Evolutionary conservation across 2,329 filamentous ascomycete genomes (phyloP), one percentile per base, ranked within the genome.

Genomic region (Mariannaea sp.): DNA sequence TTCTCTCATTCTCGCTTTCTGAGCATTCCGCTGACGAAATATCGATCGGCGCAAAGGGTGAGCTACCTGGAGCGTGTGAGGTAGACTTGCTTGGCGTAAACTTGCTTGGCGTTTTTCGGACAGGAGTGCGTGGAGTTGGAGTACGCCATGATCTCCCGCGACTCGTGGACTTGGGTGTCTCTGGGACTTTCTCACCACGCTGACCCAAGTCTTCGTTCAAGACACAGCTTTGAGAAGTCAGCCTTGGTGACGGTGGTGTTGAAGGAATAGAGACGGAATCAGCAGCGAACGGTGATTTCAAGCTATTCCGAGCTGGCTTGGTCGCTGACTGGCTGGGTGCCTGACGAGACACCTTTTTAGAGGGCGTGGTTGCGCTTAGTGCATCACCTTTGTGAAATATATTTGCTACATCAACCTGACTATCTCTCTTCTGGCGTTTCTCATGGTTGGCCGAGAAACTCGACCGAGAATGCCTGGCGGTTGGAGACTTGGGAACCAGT

Each of bases 21-120:
- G 57, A 57, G 33, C 45, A 55, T 7, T 57, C 41, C 5, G 20
- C 44, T 7, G 63, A 65, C 2, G 60, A 62, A 8, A 66, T 54
- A 9, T 53, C 52, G 22, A 65, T 61, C 5, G 64, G 53, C 2
- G 53, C 45, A 12, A 41, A 41, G 2, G 58, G 61, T 10, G 63
- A 64, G 12, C n/a, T 39, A 17, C 52, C 64, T 13, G 41, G 40
- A 6, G 32, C 13, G 3, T 49, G 45, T 14, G 51, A 49, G 5
- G 17, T 27, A 3, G 14, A 20, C 43, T 44, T 42, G 13, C 39
- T 30, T 13, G 49, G 61, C 6, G 49, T 63, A 3, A n/a, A 20
- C 43, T 44, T 42, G 13, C 39, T 30, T 13, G 49, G 61, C 6
- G 49, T 63, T 30, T 54, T 46, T 5, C 27, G 20, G 12, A 20